These are phyloP conservation scores for Ogataea nitratoaversa DNA, from an alignment of 805 yeast genomes.

Conservation along the genomic window DNA sequence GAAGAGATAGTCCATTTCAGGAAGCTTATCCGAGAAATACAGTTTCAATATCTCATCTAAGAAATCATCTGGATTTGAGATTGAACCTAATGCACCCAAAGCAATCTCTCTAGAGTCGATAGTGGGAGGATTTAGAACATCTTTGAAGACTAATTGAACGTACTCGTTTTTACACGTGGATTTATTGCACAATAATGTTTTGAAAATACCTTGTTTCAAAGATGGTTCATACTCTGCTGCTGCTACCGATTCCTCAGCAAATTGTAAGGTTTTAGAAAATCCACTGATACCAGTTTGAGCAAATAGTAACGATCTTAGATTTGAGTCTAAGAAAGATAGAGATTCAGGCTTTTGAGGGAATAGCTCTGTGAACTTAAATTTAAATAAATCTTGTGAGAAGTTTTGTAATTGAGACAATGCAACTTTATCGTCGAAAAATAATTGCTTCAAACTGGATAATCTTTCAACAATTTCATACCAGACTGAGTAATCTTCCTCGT, in stretches of 20 bases:
- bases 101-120: slow-evolving; percentile 59
- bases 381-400: slow-evolving; percentile 33
- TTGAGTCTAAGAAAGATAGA: slow-evolving; percentile 23
- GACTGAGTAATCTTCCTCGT: slow-evolving; percentile 40
- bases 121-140: slow-evolving; percentile 46
- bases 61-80: slow-evolving; percentile 31
- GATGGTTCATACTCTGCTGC: slow-evolving; percentile 32
- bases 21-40: slow-evolving; percentile 41
- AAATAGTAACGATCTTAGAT: slow-evolving; percentile 37
- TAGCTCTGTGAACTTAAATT: slow-evolving; percentile 26
- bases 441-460: slow-evolving; percentile 31
- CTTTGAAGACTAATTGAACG: slow-evolving; percentile 40
- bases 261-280: slow-evolving; percentile 33
- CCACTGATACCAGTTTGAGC: slow-evolving; percentile 36
- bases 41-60: slow-evolving; percentile 37
- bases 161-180: slow-evolving; percentile 30
- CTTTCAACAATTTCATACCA: slow-evolving; percentile 52
- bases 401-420: slow-evolving; percentile 24
- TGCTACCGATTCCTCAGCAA: slow-evolving; percentile 10
- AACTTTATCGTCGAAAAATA: slow-evolving; percentile 35
- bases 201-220: slow-evolving; percentile 39
- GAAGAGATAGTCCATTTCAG: slow-evolving; percentile 57
- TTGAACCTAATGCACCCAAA: slow-evolving; percentile 49
- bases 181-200: slow-evolving; percentile 38
- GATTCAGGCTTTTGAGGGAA: slow-evolving; percentile 11